phyloP scores from a whole-genome alignment of 2,329 filamentous ascomycete species.

The Neospermospora avenae region DNA sequence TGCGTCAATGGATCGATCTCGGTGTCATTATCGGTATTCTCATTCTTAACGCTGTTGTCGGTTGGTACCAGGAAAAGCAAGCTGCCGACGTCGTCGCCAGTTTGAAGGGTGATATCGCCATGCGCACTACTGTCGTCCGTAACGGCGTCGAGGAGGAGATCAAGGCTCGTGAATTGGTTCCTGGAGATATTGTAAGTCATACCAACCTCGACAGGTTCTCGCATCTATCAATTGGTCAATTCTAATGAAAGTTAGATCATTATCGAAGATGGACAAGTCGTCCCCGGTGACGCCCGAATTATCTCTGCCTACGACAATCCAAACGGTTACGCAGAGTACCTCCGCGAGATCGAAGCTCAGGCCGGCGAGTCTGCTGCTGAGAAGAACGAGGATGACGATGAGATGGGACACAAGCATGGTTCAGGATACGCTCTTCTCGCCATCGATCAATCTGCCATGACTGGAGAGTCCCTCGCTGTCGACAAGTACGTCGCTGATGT shows the following conservation, averaged over 20 bases:
- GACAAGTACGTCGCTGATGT: slow-evolving; percentile 76
- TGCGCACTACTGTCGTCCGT: slow-evolving; percentile 67
- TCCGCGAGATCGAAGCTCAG: slow-evolving; percentile 61
- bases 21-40: slow-evolving; percentile 77
- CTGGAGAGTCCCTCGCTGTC: slow-evolving; percentile 75
- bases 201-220: background rate
- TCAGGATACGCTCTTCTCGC: slow-evolving; percentile 64
- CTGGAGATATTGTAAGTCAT: slow-evolving; percentile 67
- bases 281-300: slow-evolving; percentile 66
- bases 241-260: slow-evolving; percentile 47
- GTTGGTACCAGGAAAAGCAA: slow-evolving; percentile 81
- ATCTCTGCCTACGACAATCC: slow-evolving; percentile 71
- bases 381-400: slow-evolving; percentile 51
- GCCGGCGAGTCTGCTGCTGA: slow-evolving; percentile 58
- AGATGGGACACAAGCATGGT: slow-evolving; percentile 52
- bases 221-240: background rate
- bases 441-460: slow-evolving; percentile 77
- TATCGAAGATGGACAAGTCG: slow-evolving; percentile 68
- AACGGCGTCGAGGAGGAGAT: slow-evolving; percentile 66
- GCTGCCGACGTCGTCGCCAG: slow-evolving; percentile 72
- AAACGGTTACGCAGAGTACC: slow-evolving; percentile 64
- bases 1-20: slow-evolving; percentile 73
- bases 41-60: slow-evolving; percentile 70
- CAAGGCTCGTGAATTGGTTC: slow-evolving; percentile 70
- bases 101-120: slow-evolving; percentile 75